Evolutionary conservation across 495 filamentous ascomycete species (phyloP).

Genomic region (Penicillium lividum): DNA sequence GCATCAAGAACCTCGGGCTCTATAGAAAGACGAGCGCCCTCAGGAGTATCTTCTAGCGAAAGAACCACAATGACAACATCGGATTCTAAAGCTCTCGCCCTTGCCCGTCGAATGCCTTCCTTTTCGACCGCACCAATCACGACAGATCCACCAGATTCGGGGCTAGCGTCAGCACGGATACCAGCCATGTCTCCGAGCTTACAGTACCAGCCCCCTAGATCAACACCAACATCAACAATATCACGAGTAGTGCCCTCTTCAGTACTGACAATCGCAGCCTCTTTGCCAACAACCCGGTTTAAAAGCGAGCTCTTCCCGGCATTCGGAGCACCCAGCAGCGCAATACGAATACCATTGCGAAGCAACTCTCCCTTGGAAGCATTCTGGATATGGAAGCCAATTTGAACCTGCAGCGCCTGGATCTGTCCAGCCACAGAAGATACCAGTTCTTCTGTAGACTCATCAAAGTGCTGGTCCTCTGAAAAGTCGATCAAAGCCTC

Average conservation of each 20-base stretch:
- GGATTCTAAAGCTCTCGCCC: conserved; percentile 74
- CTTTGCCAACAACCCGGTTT: conserved; percentile 86
- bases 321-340: conserved; percentile 88
- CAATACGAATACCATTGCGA: conserved; percentile 80
- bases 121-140: conserved; percentile 74
- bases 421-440: conserved; percentile 67
- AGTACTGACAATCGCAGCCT: conserved; percentile 89
- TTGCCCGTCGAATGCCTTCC: conserved; percentile 89
- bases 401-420: conserved; percentile 54
- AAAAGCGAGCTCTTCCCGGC: conserved; percentile 93
- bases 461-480: conserved; percentile 96
- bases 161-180: conserved; percentile 53
- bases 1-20: conserved; percentile 61
- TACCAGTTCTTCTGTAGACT: conserved; percentile 72
- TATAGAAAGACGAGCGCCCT: conserved; percentile 40
- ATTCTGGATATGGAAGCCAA: conserved; percentile 69
- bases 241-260: conserved; percentile 94
- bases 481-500: conserved; percentile 97
- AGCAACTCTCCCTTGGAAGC: conserved; percentile 83
- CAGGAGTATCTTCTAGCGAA: conserved; percentile 57
- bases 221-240: conserved; percentile 88
- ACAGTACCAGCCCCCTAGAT: conserved; percentile 86
- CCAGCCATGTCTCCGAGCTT: conserved; percentile 92
- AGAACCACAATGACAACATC: conserved; percentile 84
- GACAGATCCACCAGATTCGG: conserved; percentile 9